These are phyloP conservation scores for Pleurotus djamor DNA, from an alignment of 768 basidiomycete species.

Conservation along the genomic window DNA sequence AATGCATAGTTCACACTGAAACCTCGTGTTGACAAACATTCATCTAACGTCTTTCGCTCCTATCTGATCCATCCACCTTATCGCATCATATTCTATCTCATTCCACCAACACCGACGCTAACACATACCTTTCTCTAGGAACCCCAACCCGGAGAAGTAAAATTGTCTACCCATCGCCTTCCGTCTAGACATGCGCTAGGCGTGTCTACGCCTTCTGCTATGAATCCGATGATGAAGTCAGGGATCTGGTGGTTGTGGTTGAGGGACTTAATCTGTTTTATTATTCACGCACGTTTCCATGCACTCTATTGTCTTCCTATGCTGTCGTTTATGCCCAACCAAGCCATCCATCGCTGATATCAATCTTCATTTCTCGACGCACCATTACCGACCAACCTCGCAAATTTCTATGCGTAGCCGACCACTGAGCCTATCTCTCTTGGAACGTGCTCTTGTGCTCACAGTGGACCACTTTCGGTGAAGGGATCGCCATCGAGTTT, in stretches of 20 bases:
- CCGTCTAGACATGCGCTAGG: background rate
- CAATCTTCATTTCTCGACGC: background rate
- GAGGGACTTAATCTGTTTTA: slow-evolving; percentile 2
- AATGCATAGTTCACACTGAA: slow-evolving; percentile 99
- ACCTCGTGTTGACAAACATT: slow-evolving; percentile 75
- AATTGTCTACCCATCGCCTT: slow-evolving; percentile 7
- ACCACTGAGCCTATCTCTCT: too few species aligned
- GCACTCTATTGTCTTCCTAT: background rate
- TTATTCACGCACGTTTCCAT: slow-evolving; percentile 5
- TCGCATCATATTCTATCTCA: slow-evolving; percentile 12
- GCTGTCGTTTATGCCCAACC: slow-evolving; percentile 5
- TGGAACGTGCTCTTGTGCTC: too few species aligned
- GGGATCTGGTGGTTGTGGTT: background rate
- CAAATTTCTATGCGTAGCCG: too few species aligned
- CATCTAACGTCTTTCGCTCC: slow-evolving; percentile 99
- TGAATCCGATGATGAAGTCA: background rate
- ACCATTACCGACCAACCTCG: background rate
- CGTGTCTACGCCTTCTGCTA: background rate
- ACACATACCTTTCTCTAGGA: slow-evolving; percentile 35
- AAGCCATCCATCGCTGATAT: background rate
- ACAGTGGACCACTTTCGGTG: too few species aligned
- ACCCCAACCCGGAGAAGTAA: slow-evolving; percentile 67
- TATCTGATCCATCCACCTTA: slow-evolving; percentile 70
- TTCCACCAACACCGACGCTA: slow-evolving; percentile 16
- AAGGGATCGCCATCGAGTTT: too few species aligned